Evolutionary conservation across 768 basidiomycete species (phyloP).

Genomic region (Hebeloma cylindrosporum): DNA sequence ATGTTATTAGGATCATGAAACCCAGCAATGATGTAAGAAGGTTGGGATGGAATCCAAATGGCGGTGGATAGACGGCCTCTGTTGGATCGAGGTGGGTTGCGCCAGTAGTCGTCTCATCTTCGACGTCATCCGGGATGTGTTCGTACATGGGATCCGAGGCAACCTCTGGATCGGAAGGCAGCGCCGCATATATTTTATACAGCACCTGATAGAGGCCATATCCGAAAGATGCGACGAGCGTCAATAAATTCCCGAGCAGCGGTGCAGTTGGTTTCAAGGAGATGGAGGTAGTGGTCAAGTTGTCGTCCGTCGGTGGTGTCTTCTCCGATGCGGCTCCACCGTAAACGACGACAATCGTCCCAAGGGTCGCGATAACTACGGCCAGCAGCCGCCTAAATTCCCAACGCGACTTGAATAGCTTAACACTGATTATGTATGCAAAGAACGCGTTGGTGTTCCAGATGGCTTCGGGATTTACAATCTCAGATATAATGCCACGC

Average conservation of each 20-base stretch:
- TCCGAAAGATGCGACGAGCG: constrained; percentile 66
- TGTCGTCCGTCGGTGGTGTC: constrained; percentile 11
- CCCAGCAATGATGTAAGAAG: constrained; percentile 81
- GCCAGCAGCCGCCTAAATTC: constrained; percentile 63
- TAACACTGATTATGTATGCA: constrained; percentile 84
- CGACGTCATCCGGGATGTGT: constrained; percentile 40
- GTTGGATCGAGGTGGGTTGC: constrained; percentile 18
- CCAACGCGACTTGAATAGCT: constrained; percentile 63
- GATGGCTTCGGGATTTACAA: constrained; percentile 43
- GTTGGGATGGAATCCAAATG: constrained; percentile 86
- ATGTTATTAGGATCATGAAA: constrained; percentile 61
- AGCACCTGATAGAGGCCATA: constrained; percentile 83
- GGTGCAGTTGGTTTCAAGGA: constrained; percentile 46
- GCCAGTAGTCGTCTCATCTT: constrained; percentile 18
- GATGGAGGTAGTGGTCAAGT: constrained; percentile 12
- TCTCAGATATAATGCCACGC: background rate
- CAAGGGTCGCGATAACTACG: constrained; percentile 77
- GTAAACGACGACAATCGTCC: constrained; percentile 81
- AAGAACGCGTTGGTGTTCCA: constrained; percentile 94
- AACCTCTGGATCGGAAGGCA: constrained; percentile 63
- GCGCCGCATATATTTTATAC: constrained; percentile 77
- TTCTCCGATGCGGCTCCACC: constrained; percentile 46
- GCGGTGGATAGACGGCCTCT: constrained; percentile 54
- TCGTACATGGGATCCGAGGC: constrained; percentile 44
- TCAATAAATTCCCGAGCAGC: constrained; percentile 71